Conservation (phyloP, 2,329 filamentous ascomycete species). For the Trichoderma polysporum region DNA sequence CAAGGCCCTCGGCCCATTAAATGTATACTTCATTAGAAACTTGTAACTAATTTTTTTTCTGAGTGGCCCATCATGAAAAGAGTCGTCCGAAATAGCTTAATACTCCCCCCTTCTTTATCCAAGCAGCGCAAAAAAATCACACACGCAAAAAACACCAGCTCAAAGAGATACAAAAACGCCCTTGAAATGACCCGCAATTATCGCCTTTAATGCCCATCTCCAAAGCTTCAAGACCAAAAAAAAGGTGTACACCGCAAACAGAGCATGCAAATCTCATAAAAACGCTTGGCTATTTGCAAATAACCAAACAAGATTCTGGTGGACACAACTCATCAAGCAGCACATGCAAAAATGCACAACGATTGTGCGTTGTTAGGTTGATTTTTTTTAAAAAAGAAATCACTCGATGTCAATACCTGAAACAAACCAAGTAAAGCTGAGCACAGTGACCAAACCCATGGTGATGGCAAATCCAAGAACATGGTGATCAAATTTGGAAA, state of each 20-base stretch:
- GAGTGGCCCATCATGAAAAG: slow-evolving; percentile 18
- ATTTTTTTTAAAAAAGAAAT: not conserved
- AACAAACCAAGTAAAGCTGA: slow-evolving; percentile 66
- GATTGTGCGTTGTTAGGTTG: not conserved
- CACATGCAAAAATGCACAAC: not conserved
- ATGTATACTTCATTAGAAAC: slow-evolving; percentile 22
- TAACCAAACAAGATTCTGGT: not conserved
- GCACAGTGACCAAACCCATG: slow-evolving; percentile 56
- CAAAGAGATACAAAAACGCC: slow-evolving; percentile 15
- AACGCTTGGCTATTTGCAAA: not conserved
- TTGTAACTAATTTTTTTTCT: slow-evolving; percentile 18
- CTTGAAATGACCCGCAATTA: slow-evolving; percentile 14
- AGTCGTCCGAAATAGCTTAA: slow-evolving; percentile 17
- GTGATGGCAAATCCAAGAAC: slow-evolving; percentile 51
- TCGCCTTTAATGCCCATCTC: slow-evolving; percentile 7
- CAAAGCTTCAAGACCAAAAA: slow-evolving; percentile 1
- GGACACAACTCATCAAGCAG: not conserved
- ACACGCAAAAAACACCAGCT: slow-evolving; percentile 7
- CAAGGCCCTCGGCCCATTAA: slow-evolving; percentile 19
- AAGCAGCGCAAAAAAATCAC: not conserved
- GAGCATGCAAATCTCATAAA: not conserved
- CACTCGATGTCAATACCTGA: slow-evolving; percentile 46
- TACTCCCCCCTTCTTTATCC: slow-evolving; percentile 14
- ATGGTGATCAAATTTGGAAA: slow-evolving; percentile 46
- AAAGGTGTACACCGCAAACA: not conserved